A percentile compares a stretch with the other conserved stretches of the same genome.
These are phyloP conservation scores for Dothiorella sarmentorum DNA, from an alignment of 2,329 filamentous ascomycete species.

Conservation along the genomic window DNA sequence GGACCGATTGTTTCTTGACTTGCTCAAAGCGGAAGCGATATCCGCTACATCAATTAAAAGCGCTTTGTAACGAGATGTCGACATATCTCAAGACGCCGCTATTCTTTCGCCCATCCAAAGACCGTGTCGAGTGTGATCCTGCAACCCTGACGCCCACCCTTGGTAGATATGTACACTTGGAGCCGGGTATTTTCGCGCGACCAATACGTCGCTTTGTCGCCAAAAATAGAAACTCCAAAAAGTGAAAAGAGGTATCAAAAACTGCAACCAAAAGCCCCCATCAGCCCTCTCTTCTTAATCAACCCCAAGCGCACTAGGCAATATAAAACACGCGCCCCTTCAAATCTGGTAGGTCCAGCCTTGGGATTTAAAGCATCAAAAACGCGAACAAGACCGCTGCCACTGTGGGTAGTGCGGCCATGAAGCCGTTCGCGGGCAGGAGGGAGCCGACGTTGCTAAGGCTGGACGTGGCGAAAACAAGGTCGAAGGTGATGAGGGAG, in stretches of 20 bases:
- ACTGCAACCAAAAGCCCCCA: background rate
- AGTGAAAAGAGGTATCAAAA: conserved; percentile 15
- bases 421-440: background rate
- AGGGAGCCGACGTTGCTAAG: conserved; percentile 23
- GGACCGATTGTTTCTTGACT: background rate
- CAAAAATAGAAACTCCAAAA: background rate
- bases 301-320: background rate
- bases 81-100: conserved; percentile 4
- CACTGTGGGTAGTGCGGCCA: background rate
- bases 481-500: conserved; percentile 65
- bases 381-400: conserved; percentile 11
- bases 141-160: conserved; percentile 10
- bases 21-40: background rate
- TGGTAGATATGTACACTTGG: conserved; percentile 2
- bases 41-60: conserved; percentile 1
- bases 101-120: background rate
- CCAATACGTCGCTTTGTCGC: background rate
- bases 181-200: conserved; percentile 14
- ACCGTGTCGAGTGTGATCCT: background rate
- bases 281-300: background rate
- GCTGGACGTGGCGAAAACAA: conserved; percentile 59
- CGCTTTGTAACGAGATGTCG: conserved; percentile 3
- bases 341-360: background rate
- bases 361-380: conserved; percentile 2
- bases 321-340: background rate